These are phyloP conservation scores for Diplotaxis tenuifolia DNA, from an alignment of 345 rosid genomes.

Conservation along the genomic window DNA sequence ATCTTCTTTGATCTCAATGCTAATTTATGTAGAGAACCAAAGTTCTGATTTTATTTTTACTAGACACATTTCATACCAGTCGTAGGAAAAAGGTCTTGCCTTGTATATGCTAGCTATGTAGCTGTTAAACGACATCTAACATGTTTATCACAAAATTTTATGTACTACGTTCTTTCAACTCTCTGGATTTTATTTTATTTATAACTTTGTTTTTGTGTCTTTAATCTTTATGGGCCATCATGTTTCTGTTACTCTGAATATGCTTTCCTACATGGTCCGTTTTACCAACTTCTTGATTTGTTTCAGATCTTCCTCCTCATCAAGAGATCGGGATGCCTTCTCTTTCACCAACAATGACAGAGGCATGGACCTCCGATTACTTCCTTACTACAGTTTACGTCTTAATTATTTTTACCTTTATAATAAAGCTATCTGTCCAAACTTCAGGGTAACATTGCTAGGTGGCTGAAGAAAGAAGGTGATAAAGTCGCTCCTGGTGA, in stretches of 20 bases:
- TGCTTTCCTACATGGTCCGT: background rate
- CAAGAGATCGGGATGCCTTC: no score
- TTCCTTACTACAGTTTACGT: background rate
- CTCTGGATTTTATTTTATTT: background rate
- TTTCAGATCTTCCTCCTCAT: no score
- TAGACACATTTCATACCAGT: background rate
- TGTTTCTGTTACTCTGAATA: constrained; percentile 5
- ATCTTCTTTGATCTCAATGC: constrained; percentile 3
- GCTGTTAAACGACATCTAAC: background rate
- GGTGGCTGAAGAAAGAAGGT: constrained; percentile 98
- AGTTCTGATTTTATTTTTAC: background rate
- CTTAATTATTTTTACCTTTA: background rate
- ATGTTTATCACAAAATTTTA: no score
- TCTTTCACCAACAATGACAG: no score
- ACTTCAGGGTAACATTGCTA: constrained; percentile 90
- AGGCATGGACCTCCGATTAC: no score
- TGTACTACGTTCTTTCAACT: no score
- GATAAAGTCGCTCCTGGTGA: constrained; percentile 87
- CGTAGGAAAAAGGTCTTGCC: background rate
- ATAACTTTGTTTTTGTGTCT: constrained; percentile 12
- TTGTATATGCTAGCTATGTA: no score
- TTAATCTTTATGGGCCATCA: background rate
- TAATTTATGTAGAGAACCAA: background rate
- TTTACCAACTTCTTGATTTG: background rate
- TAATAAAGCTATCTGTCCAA: constrained; percentile 26